Base-by-base conservation (phyloP, 108 stramenopile species). In the Skeletonema marinoi region DNA sequence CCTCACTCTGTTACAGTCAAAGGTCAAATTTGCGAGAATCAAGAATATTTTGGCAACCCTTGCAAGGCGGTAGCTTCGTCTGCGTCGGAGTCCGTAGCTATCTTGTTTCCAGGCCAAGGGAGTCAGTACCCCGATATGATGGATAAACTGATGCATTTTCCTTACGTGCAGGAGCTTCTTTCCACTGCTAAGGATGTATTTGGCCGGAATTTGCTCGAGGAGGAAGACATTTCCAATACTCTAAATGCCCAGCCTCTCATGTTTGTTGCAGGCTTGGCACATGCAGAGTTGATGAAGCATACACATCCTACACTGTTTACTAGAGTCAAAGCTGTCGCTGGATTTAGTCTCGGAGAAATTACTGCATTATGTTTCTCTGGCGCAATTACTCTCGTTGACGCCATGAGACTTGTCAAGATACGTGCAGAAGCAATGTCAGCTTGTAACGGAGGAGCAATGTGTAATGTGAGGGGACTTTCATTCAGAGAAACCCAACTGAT, bases 331-430 rank as follows among this genome's bases (percentile, higher is more conserved):
- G 65, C 65, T 29, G 65, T 66, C 21, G 73, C 73, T 30, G 73
- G 73, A 13, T 74, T 74, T 54, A 35, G 32, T 19, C 65, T 74
- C 14, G 73, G 73, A n/a, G 73, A 74, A 56, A 51, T 74, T 10
- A 51, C 73, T 35, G 73, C 73, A n/a, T 58, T 74, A 29, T 66
- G 65, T 30, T 74, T 39, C 39, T 38, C 73, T 19, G 73, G 73
- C 12, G 73, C 73, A 17, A 66, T 74, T 67, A 19, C 73, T 9
- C 21, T 74, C 36, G 65, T n/a, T 17, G 73, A 74, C 38, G 54
- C 66, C 14, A 29, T 74, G 30, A 66, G 38, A 56, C 50, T 74
- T 19, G 65, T 74, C 11, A 66, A 51, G 25, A 16, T 67, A 19
- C 65, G 65, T 5, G 3, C 65, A 65, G 65, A 74, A 21, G 73